phyloP scores from a whole-genome alignment of 2,329 filamentous ascomycete genomes.

The Exophiala dermatitidis region DNA sequence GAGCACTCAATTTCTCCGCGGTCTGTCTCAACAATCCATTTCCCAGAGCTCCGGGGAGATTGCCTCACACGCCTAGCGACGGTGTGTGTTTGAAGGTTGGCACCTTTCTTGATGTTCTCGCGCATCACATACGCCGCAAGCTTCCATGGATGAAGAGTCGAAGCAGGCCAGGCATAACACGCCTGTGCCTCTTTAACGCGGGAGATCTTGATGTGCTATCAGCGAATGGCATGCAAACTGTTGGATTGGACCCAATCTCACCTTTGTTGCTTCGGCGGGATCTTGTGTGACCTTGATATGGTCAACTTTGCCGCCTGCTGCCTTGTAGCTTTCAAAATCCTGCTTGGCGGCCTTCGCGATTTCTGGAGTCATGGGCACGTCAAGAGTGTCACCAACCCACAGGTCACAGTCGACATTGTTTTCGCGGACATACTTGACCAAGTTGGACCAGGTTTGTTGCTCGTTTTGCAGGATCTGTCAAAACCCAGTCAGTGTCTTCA shows the following conservation, averaged over 20 bases:
- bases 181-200: conserved; percentile 1
- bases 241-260: not conserved
- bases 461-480: conserved; percentile 4
- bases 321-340: not conserved
- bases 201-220: not conserved
- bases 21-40: not conserved
- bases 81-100: conserved; percentile 3
- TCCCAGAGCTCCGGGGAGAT: not conserved
- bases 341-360: not conserved
- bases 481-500: not conserved
- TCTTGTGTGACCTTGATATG: conserved; percentile 2
- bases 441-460: conserved; percentile 1
- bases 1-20: conserved; percentile 1
- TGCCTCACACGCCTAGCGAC: not conserved
- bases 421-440: conserved; percentile 1
- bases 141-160: conserved; percentile 2
- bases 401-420: conserved; percentile 4
- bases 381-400: conserved; percentile 2
- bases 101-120: conserved; percentile 1
- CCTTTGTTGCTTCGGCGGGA: conserved; percentile 1
- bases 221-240: not conserved
- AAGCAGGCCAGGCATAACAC: conserved; percentile 5
- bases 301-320: conserved; percentile 1
- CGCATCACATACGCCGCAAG: conserved; percentile 2
- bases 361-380: conserved; percentile 1